phyloP scores from a whole-genome alignment of 2,329 filamentous ascomycete species.

The Bipolaris cookei region DNA sequence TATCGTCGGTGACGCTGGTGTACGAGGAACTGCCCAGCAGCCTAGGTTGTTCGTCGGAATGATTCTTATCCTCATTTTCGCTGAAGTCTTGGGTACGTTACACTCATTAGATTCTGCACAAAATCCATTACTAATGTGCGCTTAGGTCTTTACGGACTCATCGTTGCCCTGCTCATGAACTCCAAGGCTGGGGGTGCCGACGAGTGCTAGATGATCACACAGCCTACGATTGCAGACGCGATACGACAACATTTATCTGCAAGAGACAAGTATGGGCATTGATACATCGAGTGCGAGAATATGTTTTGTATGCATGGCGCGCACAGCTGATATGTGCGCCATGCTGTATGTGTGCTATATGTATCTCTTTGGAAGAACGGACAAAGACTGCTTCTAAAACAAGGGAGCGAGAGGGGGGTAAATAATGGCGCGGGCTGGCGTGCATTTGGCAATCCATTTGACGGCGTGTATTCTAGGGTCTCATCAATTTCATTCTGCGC shows the following conservation, averaged over 20 bases:
- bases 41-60: conserved; percentile 92
- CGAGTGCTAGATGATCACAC: conserved; percentile 23
- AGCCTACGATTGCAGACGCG: conserved; percentile 34
- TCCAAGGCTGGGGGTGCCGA: conserved; percentile 67
- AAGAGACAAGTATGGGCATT: conserved; percentile 30
- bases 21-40: conserved; percentile 83
- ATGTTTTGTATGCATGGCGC: conserved; percentile 36
- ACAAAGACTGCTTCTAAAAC: conserved; percentile 15
- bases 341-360: conserved; percentile 48
- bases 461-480: conserved; percentile 47
- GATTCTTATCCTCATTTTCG: conserved; percentile 99
- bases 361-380: conserved; percentile 34
- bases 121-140: conserved; percentile 9
- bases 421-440: conserved; percentile 43
- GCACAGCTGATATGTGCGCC: conserved; percentile 29
- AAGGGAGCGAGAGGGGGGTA: conserved; percentile 28
- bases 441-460: conserved; percentile 44
- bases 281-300: conserved; percentile 17
- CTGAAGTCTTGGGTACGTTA: conserved; percentile 89
- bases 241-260: conserved; percentile 38
- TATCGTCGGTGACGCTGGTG: conserved; percentile 78
- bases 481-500: conserved; percentile 38
- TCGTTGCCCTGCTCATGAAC: conserved; percentile 99
- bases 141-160: conserved; percentile 95
- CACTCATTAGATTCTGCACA: neutral